These are phyloP conservation scores for Daphne laureola DNA, from an alignment of 441 rosid species.

Conservation along the genomic window DNA sequence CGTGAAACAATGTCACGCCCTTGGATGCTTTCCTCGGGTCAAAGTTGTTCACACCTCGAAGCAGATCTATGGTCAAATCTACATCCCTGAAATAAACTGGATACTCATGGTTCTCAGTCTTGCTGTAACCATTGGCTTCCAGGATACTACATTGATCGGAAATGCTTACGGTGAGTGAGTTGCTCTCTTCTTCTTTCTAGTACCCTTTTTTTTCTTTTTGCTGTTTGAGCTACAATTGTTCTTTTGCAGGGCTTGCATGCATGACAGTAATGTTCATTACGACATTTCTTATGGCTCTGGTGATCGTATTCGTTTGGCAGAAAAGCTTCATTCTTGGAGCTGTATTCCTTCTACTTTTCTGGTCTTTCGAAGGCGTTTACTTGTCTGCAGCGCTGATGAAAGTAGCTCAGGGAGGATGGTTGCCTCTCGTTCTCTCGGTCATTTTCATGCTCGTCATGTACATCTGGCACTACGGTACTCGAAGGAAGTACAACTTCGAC, in stretches of 20 bases:
- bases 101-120: constrained; percentile 24
- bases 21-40: constrained; percentile 25
- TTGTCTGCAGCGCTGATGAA: constrained; percentile 20
- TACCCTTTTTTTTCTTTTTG: not conserved
- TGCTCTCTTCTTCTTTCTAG: not conserved
- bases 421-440: constrained; percentile 18
- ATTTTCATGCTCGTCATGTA: constrained; percentile 15
- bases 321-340: constrained; percentile 10
- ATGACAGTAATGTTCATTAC: constrained; percentile 26
- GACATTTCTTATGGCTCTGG: constrained; percentile 21
- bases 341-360: constrained; percentile 14
- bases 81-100: constrained; percentile 35
- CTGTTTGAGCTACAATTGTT: not conserved
- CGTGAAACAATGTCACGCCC: constrained; percentile 21
- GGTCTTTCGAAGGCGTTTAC: constrained; percentile 17
- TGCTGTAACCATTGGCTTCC: constrained; percentile 20
- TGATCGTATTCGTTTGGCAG: constrained; percentile 20
- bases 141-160: constrained; percentile 16
- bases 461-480: constrained; percentile 22
- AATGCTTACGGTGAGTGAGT: constrained; percentile 29
- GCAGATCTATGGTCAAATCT: constrained; percentile 25
- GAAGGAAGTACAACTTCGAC: constrained; percentile 15
- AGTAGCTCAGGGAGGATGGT: constrained; percentile 24
- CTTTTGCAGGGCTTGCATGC: constrained; percentile 21
- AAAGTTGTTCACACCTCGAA: constrained; percentile 26